Conservation (phyloP, 2,329 filamentous ascomycete genomes). For the Trichophyton verrucosum region DNA sequence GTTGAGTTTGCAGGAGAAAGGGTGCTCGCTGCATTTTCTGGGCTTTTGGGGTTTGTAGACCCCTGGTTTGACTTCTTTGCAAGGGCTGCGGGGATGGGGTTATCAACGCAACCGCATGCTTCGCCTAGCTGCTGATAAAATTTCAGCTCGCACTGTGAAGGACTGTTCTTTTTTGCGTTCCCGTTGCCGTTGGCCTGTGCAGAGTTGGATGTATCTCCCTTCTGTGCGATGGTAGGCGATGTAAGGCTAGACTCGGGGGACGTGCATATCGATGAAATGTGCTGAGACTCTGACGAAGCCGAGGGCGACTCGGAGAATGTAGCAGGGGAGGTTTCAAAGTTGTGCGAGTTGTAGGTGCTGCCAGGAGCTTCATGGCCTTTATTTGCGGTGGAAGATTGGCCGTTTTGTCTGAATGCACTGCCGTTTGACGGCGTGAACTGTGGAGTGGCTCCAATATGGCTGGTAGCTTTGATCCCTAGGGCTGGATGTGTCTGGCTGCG, state of each 20-base stretch:
- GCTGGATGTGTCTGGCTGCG: background rate
- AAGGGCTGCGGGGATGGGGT: slow-evolving; percentile 31
- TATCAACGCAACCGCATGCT: slow-evolving; percentile 35
- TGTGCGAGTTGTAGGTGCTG: background rate
- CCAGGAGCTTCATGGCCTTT: background rate
- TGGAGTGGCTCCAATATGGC: background rate
- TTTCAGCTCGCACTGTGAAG: slow-evolving; percentile 27
- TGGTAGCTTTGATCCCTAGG: background rate
- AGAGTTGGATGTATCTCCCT: slow-evolving; percentile 17
- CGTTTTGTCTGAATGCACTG: background rate
- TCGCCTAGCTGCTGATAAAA: slow-evolving; percentile 35
- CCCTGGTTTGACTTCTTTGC: slow-evolving; percentile 9
- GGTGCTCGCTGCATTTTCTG: background rate
- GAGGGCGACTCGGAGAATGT: slow-evolving; percentile 34
- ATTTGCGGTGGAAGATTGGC: background rate
- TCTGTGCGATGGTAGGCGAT: slow-evolving; percentile 25
- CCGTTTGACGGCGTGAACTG: background rate
- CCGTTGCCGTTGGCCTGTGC: background rate
- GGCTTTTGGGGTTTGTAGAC: background rate
- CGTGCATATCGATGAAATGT: slow-evolving; percentile 38
- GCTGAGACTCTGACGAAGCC: slow-evolving; percentile 38
- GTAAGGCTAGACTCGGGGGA: slow-evolving; percentile 36
- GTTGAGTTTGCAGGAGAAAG: background rate
- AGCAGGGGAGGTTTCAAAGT: background rate
- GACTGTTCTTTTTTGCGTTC: background rate